Evolutionary conservation across 345 rosid genomes (phyloP), one percentile per base, ranked within the genome.

Genomic region (Clausena lansium): DNA sequence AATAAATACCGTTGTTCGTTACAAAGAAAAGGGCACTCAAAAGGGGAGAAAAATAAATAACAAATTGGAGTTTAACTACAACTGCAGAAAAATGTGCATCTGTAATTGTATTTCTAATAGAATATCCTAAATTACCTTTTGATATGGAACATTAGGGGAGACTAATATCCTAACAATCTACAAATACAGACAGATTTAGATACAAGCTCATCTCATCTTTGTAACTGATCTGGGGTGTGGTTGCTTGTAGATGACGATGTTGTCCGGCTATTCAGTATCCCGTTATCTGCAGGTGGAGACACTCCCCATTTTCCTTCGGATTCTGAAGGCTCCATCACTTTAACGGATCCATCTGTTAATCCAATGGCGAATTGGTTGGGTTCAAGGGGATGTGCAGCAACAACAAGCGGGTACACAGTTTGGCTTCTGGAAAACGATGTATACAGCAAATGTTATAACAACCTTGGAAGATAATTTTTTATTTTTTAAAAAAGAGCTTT

Each of bases 201-300:
- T 60, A 70, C 76, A 76, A 76, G 52, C 9, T 39, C 45, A 45
- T 72, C 78, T 93, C 84, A 91, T 87, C 95, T 89, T 64, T 88
- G 93, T 33, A 87, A 74, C 74, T 85, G 94, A 81, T 93, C 97
- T 0, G 88, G 86, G 22, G 93, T 83, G 87, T 91, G 94, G 89
- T 88, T 92, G 89, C 94, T 89, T 58, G 92, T 89, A 7, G 98
- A 89, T 13, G 98, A 92, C 2, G 98, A 88, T 2, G 93, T 80
- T n/a, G 94, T 83, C 74, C 88, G 80, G 30, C 93, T 89, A 55
- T 81, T 91, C 73, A 88, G 79, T 30, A 85, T 67, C 66, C 94
- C 98, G 24, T 92, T 94, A 76, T 92, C 92, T 19, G 70, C 63
- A 0, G 94, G 92, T 1, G 93, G 91, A 59, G 70, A 65, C 13